Conservation (phyloP, 2,329 filamentous ascomycete genomes). For the Cordyceps farinosa region DNA sequence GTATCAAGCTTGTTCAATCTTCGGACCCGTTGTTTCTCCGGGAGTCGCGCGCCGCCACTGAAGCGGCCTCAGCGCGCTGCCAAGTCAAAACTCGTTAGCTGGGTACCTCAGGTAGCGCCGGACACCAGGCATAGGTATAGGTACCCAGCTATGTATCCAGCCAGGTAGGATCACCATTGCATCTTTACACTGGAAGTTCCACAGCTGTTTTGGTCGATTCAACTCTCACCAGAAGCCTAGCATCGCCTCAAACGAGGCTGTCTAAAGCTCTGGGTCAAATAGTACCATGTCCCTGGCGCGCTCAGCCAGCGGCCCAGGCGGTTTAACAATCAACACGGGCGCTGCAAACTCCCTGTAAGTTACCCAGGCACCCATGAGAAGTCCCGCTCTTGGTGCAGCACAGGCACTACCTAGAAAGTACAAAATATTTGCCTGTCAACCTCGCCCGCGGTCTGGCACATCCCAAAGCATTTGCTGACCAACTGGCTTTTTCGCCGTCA, state of each 20-base stretch:
- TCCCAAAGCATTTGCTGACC: neutral
- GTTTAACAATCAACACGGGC: constrained; percentile 61
- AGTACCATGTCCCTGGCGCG: constrained; percentile 48
- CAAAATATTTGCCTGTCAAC: constrained; percentile 13
- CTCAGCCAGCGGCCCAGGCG: constrained; percentile 57
- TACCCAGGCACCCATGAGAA: constrained; percentile 1
- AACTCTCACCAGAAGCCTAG: constrained; percentile 11
- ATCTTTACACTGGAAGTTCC: neutral
- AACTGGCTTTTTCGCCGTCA: constrained; percentile 17
- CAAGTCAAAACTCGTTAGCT: no score
- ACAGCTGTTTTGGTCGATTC: constrained; percentile 9
- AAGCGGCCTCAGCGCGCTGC: neutral
- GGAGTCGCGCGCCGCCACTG: constrained; percentile 6
- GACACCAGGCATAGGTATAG: neutral
- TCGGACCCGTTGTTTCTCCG: constrained; percentile 11
- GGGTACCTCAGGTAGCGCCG: neutral
- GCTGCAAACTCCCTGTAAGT: constrained; percentile 50
- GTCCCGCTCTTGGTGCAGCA: constrained; percentile 17
- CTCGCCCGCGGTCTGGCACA: neutral
- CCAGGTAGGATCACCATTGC: neutral
- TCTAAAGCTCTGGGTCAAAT: constrained; percentile 10
- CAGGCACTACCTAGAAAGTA: constrained; percentile 11
- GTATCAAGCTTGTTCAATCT: neutral
- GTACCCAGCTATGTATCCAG: neutral
- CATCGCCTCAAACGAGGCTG: constrained; percentile 16